Percentiles rank a stretch among this genome's conserved stretches.
Evolutionary conservation across 2,329 filamentous ascomycete species (phyloP).

Genomic region (Penicillium olsonii): DNA sequence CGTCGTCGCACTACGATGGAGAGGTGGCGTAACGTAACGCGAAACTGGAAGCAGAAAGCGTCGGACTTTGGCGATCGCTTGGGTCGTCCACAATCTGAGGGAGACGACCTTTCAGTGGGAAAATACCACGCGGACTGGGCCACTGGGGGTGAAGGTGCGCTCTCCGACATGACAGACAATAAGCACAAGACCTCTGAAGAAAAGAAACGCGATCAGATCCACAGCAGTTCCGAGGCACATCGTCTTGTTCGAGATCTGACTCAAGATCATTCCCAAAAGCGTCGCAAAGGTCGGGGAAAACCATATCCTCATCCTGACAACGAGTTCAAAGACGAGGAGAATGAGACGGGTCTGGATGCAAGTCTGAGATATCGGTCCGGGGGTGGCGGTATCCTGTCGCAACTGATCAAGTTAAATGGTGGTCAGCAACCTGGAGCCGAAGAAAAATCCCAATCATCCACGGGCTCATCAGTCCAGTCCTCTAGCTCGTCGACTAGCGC

Average conservation of each 20-base stretch:
- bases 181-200: conserved; percentile 33
- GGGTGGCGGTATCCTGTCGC: conserved; percentile 34
- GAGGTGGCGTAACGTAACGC: background rate
- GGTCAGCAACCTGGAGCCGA: conserved; percentile 7
- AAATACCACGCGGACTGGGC: conserved; percentile 30
- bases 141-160: conserved; percentile 24
- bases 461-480: conserved; percentile 12
- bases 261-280: conserved; percentile 26
- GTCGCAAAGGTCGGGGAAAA: conserved; percentile 16
- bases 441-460: conserved; percentile 11
- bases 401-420: conserved; percentile 30
- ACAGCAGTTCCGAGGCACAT: conserved; percentile 33
- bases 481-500: conserved; percentile 10
- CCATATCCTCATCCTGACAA: conserved; percentile 17
- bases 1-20: background rate
- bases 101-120: conserved; percentile 29
- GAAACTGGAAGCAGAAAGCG: conserved; percentile 16
- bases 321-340: conserved; percentile 9
- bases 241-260: conserved; percentile 35
- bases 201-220: conserved; percentile 25
- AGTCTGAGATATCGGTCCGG: conserved; percentile 27
- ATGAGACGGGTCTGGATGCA: conserved; percentile 11
- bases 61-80: conserved; percentile 18
- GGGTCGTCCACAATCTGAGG: conserved; percentile 23
- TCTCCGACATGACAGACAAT: conserved; percentile 32